Evolutionary conservation across 257 asterid species (phyloP), one percentile per base, ranked within the genome.

Genomic region (Lycium barbarum): DNA sequence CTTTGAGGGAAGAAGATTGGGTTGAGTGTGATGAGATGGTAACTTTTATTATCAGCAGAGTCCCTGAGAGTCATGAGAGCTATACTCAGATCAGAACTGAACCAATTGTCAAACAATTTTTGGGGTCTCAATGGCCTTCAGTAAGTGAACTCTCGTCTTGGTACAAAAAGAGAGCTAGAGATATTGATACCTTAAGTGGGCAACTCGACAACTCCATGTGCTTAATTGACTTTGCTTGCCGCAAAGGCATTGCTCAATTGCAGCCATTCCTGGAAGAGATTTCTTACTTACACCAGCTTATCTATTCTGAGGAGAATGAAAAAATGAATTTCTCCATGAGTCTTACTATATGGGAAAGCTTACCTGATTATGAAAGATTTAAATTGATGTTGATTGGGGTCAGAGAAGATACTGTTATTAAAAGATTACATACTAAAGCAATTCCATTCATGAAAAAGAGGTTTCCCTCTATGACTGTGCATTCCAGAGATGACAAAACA

Each of bases 161-260:
- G 99, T 97, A 95, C 95, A 94, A 88, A 91, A 92, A 89, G 88
- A 89, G 99, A 91, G 97, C 98, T 89, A 90, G 94, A 87, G 98
- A 91, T 84, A 97, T 97, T 84, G 99, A 97, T 87, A 81, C 90
- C 86, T 90, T 92, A 43, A 97, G 97, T 91, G 99, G 99, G 80
- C 98, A 92, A 90, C 94, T 97, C 17, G 98, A 97, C 71, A 97
- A 94, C 84, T 91, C 93, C 89, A 87, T 91, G 93, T 90, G 90
- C 88, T 94, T 95, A 93, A 88, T 97, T 90, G 98, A 97, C 84
- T 91, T 91, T 87, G 99, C 98, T 43, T 91, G 93, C 85, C 91
- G 87, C 63, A 95, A 93, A 86, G 99, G 98, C 83, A 84, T 97
- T 68, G 74, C 90, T 81, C 95, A 93, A 83, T 89, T 95, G 92